Conservation (phyloP, 2,329 filamentous ascomycete species). For the Penicillium sclerotiorum region DNA sequence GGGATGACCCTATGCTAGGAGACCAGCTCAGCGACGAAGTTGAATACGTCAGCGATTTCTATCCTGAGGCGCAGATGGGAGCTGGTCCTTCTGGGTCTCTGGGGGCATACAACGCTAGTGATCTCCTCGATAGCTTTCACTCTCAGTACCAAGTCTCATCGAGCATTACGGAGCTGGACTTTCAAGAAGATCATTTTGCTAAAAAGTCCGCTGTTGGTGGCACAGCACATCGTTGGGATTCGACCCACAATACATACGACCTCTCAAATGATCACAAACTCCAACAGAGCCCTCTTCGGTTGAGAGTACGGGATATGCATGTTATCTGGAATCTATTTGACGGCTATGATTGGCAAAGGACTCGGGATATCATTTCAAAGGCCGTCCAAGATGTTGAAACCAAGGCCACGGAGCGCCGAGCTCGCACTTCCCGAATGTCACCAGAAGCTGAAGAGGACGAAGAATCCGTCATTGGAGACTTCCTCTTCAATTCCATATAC, state of each 20-base stretch:
- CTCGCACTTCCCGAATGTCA: constrained; percentile 59
- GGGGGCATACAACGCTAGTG: constrained; percentile 40
- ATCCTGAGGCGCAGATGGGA: constrained; percentile 45
- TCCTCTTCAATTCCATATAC: constrained; percentile 98
- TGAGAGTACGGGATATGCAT: constrained; percentile 83
- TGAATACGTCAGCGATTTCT: constrained; percentile 60
- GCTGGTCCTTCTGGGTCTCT: constrained; percentile 33
- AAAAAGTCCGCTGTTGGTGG: constrained; percentile 62
- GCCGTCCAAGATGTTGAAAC: constrained; percentile 86
- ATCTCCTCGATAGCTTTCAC: constrained; percentile 55
- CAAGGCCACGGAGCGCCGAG: constrained; percentile 74
- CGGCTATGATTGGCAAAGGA: constrained; percentile 93
- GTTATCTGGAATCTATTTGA: constrained; percentile 98
- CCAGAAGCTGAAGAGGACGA: constrained; percentile 66
- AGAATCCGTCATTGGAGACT: constrained; percentile 87
- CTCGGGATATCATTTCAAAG: constrained; percentile 81
- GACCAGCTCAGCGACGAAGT: constrained; percentile 44
- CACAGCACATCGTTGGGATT: constrained; percentile 79
- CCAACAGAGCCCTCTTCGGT: constrained; percentile 69
- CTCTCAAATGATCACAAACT: constrained; percentile 63
- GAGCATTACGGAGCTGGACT: constrained; percentile 65
- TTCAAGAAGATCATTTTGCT: constrained; percentile 78
- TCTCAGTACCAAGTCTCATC: constrained; percentile 58
- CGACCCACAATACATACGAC: constrained; percentile 73
- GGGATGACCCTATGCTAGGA: constrained; percentile 42